Percentiles rank a stretch among this genome's conserved stretches.
phyloP scores from a whole-genome alignment of 495 filamentous ascomycete genomes.

The Endocarpon pusillum region DNA sequence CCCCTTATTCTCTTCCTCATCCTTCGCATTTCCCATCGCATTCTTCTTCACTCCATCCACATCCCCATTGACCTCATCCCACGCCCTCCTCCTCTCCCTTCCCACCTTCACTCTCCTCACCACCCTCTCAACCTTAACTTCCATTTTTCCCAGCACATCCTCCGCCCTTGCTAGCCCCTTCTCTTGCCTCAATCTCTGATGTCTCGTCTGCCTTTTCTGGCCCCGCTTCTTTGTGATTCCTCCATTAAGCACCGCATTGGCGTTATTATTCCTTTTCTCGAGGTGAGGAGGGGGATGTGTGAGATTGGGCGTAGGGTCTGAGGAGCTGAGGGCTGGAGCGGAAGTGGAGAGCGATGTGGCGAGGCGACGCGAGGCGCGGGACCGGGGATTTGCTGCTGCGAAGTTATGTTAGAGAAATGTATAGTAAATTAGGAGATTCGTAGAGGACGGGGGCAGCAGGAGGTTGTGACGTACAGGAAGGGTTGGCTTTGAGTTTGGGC shows the following conservation, averaged over 20 bases:
- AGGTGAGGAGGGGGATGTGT: conserved; percentile 15
- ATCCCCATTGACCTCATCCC: not conserved
- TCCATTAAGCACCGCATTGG: conserved; percentile 41
- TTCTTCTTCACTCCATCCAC: conserved; percentile 45
- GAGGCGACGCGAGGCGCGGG: conserved; percentile 54
- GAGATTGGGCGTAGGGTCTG: conserved; percentile 41
- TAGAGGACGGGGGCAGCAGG: not conserved
- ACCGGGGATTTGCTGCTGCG: conserved; percentile 36
- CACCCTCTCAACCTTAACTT: conserved; percentile 50
- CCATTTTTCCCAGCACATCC: conserved; percentile 52
- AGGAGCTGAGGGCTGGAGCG: conserved; percentile 33
- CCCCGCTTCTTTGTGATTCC: conserved; percentile 50
- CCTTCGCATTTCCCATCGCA: not conserved
- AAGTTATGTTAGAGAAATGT: conserved; percentile 11
- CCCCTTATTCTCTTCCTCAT: conserved; percentile 2
- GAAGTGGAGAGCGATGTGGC: conserved; percentile 49
- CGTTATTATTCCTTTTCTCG: conserved; percentile 19
- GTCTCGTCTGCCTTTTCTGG: conserved; percentile 39
- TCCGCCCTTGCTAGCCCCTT: conserved; percentile 61
- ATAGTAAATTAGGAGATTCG: conserved; percentile 1
- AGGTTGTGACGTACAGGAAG: conserved; percentile 14
- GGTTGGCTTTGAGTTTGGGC: conserved; percentile 20
- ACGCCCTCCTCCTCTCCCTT: conserved; percentile 28
- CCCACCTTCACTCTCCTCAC: conserved; percentile 40
- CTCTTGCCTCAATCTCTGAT: conserved; percentile 49